A percentile compares a stretch with the other conserved stretches of the same genome.
These are phyloP conservation scores for Claviceps digitariae DNA, from an alignment of 2,329 filamentous ascomycete species.

Conservation along the genomic window DNA sequence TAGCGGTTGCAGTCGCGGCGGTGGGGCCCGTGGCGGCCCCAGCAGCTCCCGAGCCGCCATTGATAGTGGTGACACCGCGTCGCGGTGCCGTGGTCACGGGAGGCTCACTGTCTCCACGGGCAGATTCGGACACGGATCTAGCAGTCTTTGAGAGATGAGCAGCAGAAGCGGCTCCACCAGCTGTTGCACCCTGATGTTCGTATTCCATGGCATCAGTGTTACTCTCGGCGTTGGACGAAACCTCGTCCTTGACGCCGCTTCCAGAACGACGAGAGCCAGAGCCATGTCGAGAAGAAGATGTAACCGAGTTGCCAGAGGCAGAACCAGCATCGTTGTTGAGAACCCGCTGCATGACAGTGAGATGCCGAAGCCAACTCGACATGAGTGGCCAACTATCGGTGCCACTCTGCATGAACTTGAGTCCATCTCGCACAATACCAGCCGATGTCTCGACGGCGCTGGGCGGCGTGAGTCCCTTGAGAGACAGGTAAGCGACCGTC, in stretches of 20 bases:
- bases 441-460: conserved; percentile 44
- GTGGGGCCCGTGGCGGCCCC: conserved; percentile 26
- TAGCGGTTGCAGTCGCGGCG: conserved; percentile 23
- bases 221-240: conserved; percentile 39
- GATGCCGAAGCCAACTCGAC: conserved; percentile 44
- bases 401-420: conserved; percentile 45
- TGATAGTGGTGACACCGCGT: conserved; percentile 45
- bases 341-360: conserved; percentile 48
- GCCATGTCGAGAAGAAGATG: conserved; percentile 14
- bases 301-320: conserved; percentile 11
- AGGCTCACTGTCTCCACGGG: conserved; percentile 39
- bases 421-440: conserved; percentile 42
- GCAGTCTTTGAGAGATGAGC: conserved; percentile 19
- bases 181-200: conserved; percentile 26
- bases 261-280: conserved; percentile 14
- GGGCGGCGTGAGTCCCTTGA: conserved; percentile 43
- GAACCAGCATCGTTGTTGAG: conserved; percentile 37
- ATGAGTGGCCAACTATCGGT: conserved; percentile 47
- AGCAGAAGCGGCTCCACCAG: conserved; percentile 6
- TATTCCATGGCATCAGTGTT: conserved; percentile 45
- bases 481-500: conserved; percentile 47
- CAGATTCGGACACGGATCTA: conserved; percentile 25
- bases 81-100: conserved; percentile 32
- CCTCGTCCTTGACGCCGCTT: conserved; percentile 37
- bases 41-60: conserved; percentile 37